phyloP scores from a whole-genome alignment of 2,329 filamentous ascomycete genomes.

The Colletotrichum spinosum region DNA sequence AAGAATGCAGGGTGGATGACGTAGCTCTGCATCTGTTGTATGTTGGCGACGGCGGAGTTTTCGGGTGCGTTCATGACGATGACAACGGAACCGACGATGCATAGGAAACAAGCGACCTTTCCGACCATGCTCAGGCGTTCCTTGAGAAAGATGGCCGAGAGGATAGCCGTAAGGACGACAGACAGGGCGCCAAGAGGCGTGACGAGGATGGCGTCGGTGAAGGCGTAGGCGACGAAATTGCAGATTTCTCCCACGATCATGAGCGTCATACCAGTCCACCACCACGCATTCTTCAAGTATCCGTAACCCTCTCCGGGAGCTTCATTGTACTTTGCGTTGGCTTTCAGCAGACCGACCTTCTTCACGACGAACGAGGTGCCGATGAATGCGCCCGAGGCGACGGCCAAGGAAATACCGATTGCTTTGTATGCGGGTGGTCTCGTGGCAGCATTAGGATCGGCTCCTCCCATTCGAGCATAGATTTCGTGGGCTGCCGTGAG shows the following conservation, averaged over 20 bases:
- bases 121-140: constrained; percentile 95
- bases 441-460: constrained; percentile 40
- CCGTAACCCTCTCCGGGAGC: constrained; percentile 96
- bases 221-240: constrained; percentile 97
- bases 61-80: constrained; percentile 94
- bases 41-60: constrained; percentile 85
- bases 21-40: constrained; percentile 91
- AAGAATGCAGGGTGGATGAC: constrained; percentile 90
- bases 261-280: constrained; percentile 95
- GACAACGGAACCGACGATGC: constrained; percentile 91
- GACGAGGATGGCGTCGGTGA: constrained; percentile 95
- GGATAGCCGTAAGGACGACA: constrained; percentile 90
- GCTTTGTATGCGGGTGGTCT: constrained; percentile 78
- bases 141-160: constrained; percentile 95
- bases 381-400: constrained; percentile 92
- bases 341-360: constrained; percentile 89
- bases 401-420: constrained; percentile 86
- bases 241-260: constrained; percentile 98
- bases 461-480: constrained; percentile 35
- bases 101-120: constrained; percentile 95
- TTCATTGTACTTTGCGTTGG: constrained; percentile 96
- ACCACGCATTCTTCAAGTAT: constrained; percentile 93
- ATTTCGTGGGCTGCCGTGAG: constrained; percentile 33
- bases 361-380: constrained; percentile 96
- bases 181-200: constrained; percentile 91